Base-by-base conservation (phyloP, 2,329 filamentous ascomycete species). In the Aspergillus quadrilineatus region DNA sequence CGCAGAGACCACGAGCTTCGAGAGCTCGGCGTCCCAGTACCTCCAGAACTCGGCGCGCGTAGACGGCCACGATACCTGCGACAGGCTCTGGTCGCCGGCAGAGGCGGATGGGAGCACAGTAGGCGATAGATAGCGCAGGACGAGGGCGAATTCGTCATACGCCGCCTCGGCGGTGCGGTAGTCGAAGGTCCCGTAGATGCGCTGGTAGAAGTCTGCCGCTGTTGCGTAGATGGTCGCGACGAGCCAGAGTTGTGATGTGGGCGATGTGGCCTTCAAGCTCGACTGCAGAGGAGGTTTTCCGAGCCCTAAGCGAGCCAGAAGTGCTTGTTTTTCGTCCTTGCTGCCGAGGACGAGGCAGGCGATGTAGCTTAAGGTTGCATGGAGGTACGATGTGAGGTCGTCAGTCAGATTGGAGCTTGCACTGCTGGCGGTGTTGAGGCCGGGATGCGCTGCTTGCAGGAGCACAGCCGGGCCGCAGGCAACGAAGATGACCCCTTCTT, bases 181-280 rank as follows among this genome's bases (percentile, higher is more conserved):
- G 49, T 67, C 65, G 15, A 73, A 65, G 17, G 64, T 62, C 4
- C 70, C 69, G 42, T 73, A 72, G 50, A 73, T 65, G 9, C 71
- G 69, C 60, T 73, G 71, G 57, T 73, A 73, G 58, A 72, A 66
- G 49, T 73, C 71, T 5, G 69, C 73, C 3, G 69, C 65, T 14
- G 70, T 73, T 15, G 69, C 69, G 56, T 73, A 73, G 46, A 73
- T 55, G 2, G 71, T 73, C 1, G 71, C 71, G 2, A 69, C 63
- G 47, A 72, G 63, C 71, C 71, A 73, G 50, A 70, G 63, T 46
- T 71, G 64, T 37, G 29, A 64, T 42, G 52, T 65, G 50, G 59
- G 65, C 51, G 34, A 34, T 34, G 10, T 58, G 53, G 65, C 64
- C 30, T 63, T 62, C 22, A 44, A 57, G 61, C 9, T 68, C 61